Evolutionary conservation across 108 stramenopile genomes (phyloP).

Genomic region (Chaetoceros tenuissimus): DNA sequence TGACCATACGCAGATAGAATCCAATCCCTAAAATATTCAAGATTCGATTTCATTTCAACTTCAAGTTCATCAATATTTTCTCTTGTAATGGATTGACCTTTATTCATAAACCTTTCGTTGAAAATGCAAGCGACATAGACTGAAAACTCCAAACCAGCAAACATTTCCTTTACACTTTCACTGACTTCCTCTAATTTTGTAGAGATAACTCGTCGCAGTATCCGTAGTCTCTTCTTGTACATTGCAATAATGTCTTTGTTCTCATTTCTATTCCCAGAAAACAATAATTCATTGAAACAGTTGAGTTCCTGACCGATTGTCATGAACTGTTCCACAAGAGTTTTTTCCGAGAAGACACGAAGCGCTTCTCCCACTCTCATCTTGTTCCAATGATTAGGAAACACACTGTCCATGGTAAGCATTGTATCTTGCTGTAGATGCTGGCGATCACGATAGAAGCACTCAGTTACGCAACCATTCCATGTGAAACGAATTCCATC

Average conservation of each 20-base stretch:
- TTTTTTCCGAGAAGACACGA: not conserved
- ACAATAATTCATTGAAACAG: not conserved
- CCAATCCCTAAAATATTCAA: not conserved
- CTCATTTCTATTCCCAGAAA: not conserved
- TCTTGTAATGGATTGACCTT: not conserved
- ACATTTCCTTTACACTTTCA: not conserved
- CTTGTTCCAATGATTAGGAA: no score
- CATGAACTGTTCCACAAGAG: not conserved
- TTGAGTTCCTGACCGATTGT: no score
- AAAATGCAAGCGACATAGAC: not conserved
- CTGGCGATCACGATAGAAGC: not conserved
- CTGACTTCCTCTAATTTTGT: not conserved
- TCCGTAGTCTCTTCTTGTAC: not conserved
- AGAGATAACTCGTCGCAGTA: not conserved
- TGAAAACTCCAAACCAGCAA: not conserved
- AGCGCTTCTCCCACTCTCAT: no score
- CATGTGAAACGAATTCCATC: not conserved
- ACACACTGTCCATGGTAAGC: not conserved
- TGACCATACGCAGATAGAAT: not conserved
- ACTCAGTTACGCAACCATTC: not conserved
- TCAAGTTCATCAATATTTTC: not conserved
- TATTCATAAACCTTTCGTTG: not conserved
- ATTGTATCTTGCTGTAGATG: not conserved
- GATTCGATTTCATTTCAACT: not conserved
- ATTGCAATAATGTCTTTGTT: not conserved